A percentile compares a stretch with the other conserved stretches of the same genome.
phyloP scores from a whole-genome alignment of 176 grass and related monocot species.

The Musa troglodytarum region DNA sequence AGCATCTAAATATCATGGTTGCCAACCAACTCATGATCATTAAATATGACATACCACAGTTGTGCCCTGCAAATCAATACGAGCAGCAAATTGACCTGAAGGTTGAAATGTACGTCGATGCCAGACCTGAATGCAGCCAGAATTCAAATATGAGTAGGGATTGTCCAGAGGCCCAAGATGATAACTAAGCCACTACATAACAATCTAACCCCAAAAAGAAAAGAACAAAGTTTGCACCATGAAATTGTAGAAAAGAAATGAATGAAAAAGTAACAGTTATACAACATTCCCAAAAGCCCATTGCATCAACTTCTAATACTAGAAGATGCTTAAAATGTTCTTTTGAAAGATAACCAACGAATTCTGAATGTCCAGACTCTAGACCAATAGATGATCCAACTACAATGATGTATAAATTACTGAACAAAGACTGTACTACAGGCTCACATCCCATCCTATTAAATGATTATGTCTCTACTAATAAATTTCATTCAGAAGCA shows the following conservation, averaged over 20 bases:
- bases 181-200: not conserved
- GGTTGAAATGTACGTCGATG: slow-evolving; percentile 87
- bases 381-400: not conserved
- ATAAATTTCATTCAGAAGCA: too few species aligned
- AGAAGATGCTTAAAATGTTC: not conserved
- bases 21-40: not conserved
- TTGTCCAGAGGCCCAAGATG: not conserved
- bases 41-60: slow-evolving; percentile 40
- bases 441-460: not conserved
- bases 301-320: not conserved
- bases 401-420: not conserved
- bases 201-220: not conserved
- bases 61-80: slow-evolving; percentile 75
- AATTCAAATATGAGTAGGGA: not conserved
- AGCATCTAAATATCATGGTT: not conserved
- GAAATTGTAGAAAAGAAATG: not conserved
- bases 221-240: not conserved
- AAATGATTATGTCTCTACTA: not conserved
- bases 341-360: not conserved
- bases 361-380: slow-evolving; percentile 1
- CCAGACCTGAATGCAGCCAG: slow-evolving; percentile 60
- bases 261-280: not conserved
- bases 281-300: not conserved
- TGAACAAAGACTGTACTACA: not conserved
- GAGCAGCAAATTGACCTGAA: slow-evolving; percentile 87